Evolutionary conservation across 208 protist species (phyloP).

Genomic region (Trypanosoma brucei): DNA sequence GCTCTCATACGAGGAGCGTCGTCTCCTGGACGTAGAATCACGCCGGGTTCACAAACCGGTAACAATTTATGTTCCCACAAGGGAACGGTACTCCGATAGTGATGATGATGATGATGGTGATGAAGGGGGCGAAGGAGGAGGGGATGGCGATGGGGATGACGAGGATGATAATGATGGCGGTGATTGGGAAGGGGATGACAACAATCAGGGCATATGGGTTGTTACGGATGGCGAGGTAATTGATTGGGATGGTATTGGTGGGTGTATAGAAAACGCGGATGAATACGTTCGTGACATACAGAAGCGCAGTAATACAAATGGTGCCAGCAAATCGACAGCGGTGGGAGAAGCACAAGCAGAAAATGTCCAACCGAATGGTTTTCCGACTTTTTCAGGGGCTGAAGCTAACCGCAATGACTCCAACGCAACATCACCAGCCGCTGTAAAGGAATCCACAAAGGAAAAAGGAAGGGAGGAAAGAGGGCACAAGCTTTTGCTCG

Average conservation of each 20-base stretch:
- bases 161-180: conserved; percentile 12
- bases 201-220: background rate
- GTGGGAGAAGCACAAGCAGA: no score
- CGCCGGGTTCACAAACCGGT: conserved; percentile 19
- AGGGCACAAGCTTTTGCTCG: background rate
- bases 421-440: no score
- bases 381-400: no score
- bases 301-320: background rate
- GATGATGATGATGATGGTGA: conserved; percentile 32
- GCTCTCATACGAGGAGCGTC: conserved; percentile 18
- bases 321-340: background rate
- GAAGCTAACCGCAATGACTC: no score
- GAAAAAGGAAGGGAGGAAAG: background rate
- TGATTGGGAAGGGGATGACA: background rate
- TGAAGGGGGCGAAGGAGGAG: conserved; percentile 27
- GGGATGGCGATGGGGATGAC: conserved; percentile 6
- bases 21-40: conserved; percentile 9
- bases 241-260: conserved; percentile 7
- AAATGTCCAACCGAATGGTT: no score
- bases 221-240: background rate
- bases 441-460: no score
- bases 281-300: conserved; percentile 15
- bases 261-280: conserved; percentile 11
- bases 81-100: conserved; percentile 16
- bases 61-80: conserved; percentile 30